Percentiles rank a stretch among this genome's conserved stretches.
These are phyloP conservation scores for Neofusicoccum ribis DNA, from an alignment of 2,329 filamentous ascomycete species.

Conservation along the genomic window DNA sequence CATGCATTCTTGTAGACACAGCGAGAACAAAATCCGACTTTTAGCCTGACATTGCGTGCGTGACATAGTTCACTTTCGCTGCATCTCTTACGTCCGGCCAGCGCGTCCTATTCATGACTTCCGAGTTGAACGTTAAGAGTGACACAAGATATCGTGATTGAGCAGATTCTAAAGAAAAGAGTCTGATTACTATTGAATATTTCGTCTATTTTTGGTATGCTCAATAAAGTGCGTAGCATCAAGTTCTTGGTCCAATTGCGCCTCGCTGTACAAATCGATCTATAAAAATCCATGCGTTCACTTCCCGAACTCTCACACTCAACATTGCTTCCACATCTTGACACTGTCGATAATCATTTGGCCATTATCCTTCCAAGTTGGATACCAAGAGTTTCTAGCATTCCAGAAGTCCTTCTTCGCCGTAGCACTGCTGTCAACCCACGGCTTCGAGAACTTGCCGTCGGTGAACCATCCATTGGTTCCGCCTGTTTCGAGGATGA, in stretches of 20 bases:
- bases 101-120: too few relatives aligned
- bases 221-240: background rate
- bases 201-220: background rate
- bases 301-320: background rate
- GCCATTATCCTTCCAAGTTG: conserved; percentile 23
- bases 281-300: background rate
- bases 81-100: too few relatives aligned
- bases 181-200: background rate
- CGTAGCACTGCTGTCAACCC: conserved; percentile 16
- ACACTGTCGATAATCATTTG: conserved; percentile 25
- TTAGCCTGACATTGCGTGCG: too few relatives aligned
- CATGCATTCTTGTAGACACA: too few relatives aligned
- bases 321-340: conserved; percentile 25
- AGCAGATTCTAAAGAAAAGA: too few relatives aligned
- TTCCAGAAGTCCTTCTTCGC: conserved; percentile 21
- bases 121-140: too few relatives aligned
- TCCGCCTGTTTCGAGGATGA: background rate
- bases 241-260: background rate
- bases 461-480: conserved; percentile 18
- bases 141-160: too few relatives aligned
- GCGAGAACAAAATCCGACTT: too few relatives aligned
- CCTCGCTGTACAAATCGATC: background rate
- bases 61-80: too few relatives aligned
- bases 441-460: conserved; percentile 20
- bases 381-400: conserved; percentile 12